phyloP scores from a whole-genome alignment of 768 basidiomycete genomes.

The Lenzites betulinus region DNA sequence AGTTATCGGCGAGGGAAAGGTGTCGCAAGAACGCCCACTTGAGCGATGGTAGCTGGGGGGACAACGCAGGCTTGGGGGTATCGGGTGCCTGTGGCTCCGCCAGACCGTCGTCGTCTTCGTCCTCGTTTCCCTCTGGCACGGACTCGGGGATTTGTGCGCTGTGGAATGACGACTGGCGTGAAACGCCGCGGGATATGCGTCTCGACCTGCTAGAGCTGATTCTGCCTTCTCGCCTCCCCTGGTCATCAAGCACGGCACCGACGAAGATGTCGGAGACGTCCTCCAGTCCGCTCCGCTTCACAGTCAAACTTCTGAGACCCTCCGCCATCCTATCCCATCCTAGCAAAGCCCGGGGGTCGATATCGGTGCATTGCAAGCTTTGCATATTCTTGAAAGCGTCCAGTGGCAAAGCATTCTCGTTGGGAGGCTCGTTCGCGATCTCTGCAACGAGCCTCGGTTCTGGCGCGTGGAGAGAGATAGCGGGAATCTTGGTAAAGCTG shows the following conservation, averaged over 20 bases:
- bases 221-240: conserved; percentile 61
- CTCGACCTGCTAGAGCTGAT: conserved; percentile 47
- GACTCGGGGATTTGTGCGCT: conserved; percentile 55
- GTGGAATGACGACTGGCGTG: conserved; percentile 49
- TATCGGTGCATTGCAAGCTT: conserved; percentile 70
- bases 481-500: conserved; percentile 87
- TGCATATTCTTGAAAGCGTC: conserved; percentile 85
- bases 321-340: conserved; percentile 84
- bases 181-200: conserved; percentile 36
- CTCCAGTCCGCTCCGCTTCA: conserved; percentile 79
- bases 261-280: conserved; percentile 79
- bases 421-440: conserved; percentile 66
- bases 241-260: conserved; percentile 75
- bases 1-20: conserved; percentile 78
- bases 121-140: conserved; percentile 54
- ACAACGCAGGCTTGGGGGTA: conserved; percentile 33
- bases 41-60: conserved; percentile 49
- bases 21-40: conserved; percentile 80
- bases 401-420: conserved; percentile 76
- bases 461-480: conserved; percentile 66
- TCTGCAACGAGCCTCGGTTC: conserved; percentile 68
- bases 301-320: conserved; percentile 69
- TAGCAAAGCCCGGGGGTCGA: conserved; percentile 79
- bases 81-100: conserved; percentile 18
- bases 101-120: conserved; percentile 28